Evolutionary conservation across 1,284 basidiomycete species (phyloP).

Genomic region (Cutaneotrichosporon sp.): DNA sequence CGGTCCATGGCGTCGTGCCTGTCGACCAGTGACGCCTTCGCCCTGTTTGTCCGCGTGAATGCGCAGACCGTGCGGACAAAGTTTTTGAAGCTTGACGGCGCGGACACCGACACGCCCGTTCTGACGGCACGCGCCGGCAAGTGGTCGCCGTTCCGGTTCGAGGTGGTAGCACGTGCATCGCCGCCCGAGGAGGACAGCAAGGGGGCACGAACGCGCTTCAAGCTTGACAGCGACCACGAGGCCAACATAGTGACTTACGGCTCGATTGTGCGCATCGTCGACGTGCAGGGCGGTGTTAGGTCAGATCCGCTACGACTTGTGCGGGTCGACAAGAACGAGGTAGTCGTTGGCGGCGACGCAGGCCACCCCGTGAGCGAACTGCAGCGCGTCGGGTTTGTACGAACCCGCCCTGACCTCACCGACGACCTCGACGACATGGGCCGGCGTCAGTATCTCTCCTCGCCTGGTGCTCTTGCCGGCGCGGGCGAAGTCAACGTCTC

Average conservation of each 20-base stretch:
- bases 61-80: constrained; percentile 94
- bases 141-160: constrained; percentile 43
- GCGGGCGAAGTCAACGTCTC: constrained; percentile 29
- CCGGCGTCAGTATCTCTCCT: constrained; percentile 33
- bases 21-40: constrained; percentile 80
- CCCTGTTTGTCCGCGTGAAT: constrained; percentile 93
- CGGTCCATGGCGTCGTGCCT: constrained; percentile 89
- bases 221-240: constrained; percentile 11
- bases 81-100: constrained; percentile 71
- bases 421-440: constrained; percentile 19
- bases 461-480: constrained; percentile 38
- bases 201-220: constrained; percentile 7
- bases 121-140: constrained; percentile 33
- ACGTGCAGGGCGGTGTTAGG: constrained; percentile 73
- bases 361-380: constrained; percentile 79
- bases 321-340: constrained; percentile 85
- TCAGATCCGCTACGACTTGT: constrained; percentile 84
- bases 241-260: constrained; percentile 71
- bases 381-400: constrained; percentile 88
- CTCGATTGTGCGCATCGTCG: constrained; percentile 77
- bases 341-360: constrained; percentile 56
- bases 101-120: background rate
- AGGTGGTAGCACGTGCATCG: constrained; percentile 26
- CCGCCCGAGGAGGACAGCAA: constrained; percentile 11
- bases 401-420: constrained; percentile 49